A percentile compares a stretch with the other conserved stretches of the same genome.
Evolutionary conservation across 805 yeast species (phyloP).

Genomic region (Wickerhamiella bombiphila): DNA sequence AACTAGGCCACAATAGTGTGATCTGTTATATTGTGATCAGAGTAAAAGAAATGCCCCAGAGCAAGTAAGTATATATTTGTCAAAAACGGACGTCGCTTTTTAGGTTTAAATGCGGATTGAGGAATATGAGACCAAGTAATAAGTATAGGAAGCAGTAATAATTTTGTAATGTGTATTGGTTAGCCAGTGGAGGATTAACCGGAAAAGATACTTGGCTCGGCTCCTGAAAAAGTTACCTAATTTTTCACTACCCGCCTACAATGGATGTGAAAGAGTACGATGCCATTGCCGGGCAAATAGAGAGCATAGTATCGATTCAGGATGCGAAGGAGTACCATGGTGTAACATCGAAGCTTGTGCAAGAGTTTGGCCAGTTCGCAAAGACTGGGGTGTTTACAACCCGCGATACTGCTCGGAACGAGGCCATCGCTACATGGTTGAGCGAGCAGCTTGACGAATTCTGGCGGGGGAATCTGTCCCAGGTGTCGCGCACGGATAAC

Average conservation of each 20-base stretch:
- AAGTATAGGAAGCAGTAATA: no score
- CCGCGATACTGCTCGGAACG: constrained; percentile 37
- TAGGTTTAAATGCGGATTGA: no score
- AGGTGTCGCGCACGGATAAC: not conserved
- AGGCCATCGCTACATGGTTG: constrained; percentile 34
- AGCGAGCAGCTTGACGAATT: constrained; percentile 13
- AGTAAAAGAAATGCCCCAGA: no score
- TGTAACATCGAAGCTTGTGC: constrained; percentile 27
- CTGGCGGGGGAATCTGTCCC: not conserved
- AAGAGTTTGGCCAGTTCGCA: constrained; percentile 36
- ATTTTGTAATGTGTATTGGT: no score
- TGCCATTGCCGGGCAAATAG: not conserved
- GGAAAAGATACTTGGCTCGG: no score
- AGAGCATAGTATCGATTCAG: not conserved
- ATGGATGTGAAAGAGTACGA: not conserved
- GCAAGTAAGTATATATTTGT: no score
- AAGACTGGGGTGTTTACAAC: constrained; percentile 28
- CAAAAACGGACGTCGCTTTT: no score
- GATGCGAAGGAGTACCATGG: constrained; percentile 12
- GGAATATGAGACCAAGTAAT: no score
- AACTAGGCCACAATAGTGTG: constrained; percentile 21
- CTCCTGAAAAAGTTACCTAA: no score
- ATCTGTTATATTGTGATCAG: no score
- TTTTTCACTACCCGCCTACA: no score
- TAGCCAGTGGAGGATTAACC: no score